Base-by-base conservation (phyloP, 176 grass and related monocot genomes). In the Raddia distichophylla region DNA sequence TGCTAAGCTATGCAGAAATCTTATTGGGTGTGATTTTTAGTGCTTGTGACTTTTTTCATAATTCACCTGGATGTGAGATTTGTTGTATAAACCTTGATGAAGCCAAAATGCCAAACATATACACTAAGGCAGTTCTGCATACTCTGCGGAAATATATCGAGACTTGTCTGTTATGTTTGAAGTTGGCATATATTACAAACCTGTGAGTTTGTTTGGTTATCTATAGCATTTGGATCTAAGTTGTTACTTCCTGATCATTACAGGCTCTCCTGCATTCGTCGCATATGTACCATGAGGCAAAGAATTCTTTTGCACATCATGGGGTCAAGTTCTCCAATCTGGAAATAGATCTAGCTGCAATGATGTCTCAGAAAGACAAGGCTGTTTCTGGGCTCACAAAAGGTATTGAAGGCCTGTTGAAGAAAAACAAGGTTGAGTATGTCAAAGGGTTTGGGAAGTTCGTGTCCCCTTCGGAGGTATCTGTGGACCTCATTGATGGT, bases 301-400 rank as follows among this genome's bases (percentile, higher is more conserved):
- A 87, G 75, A 67, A 57, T 89, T 79, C 91, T 72, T 97, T 97
- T 46, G 37, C 88, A 67, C 91, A 77, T 59, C 92, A 94, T 76
- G 92, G 92, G 42, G 74, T 97, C 37, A 97, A 97, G 71, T 91
- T 97, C 19, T 81, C 89, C 74, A 83, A 90, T 68, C 74, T 97
- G 47, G 88, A 97, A 80, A 56, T 97, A 3, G 94, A 97, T 66
- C 74, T 97, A 49, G 80, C 81, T 64, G 94, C 94, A 16, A 97
- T 93, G 94, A 83, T 93, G 94, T 57, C 91, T 60, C 94, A 97
- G 58, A 97, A 97, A 87, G 89, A 93, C 80, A 97, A 97, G 44
- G 94, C 94, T 32, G 94, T 97, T 16, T 17, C 88, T 77, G 94
- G 94, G 48, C 86, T 97, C 32, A 97, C 88, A 18, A 89, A 85